Base-by-base conservation (phyloP, 2,329 filamentous ascomycete genomes). In the Hymenoscyphus albidus region DNA sequence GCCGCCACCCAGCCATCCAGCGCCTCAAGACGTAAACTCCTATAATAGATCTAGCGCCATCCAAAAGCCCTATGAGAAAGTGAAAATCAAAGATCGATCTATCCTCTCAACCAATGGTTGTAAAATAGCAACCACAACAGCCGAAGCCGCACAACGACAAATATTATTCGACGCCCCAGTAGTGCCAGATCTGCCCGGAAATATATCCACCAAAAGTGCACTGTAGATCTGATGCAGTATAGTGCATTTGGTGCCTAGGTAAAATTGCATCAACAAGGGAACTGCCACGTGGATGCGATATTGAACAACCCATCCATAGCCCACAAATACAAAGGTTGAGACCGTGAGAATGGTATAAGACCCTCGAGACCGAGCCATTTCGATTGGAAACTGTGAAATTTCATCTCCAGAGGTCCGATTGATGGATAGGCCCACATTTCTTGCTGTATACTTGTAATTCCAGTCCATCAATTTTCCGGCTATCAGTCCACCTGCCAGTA, bases 111-210 rank as follows among this genome's bases (percentile, higher is more conserved):
- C 80, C 78, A 88, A 83, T 59, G 78, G 74, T 59, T 87, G 80
- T 35, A 89, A 83, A 5, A 85, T 76, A 0, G 83, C 84, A 27
- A 84, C 84, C 2, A 80, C 81, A 1, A 77, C 80, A 0, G 86
- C 87, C 14, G 84, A 85, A 55, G 85, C 76, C 16, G 83, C 73
- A 70, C 86, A 88, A 13, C 86, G 78, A 6, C 83, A 80, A 10
- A 89, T 75, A 65, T 88, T 88, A 66, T 84, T 85, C 0, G 85
- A 82, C 0, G 86, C 85, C 3, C 84, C 84, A 0, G 83, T 84
- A 0, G 85, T 86, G 0, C 84, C 84, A 0, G 85, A 84, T 0
- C 81, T 80, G 13, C 81, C 75, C 0, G 85, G 85, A 66, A 85
- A 83, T 5, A 88, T 75, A 66, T 89, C 87, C 4, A 88, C 82